Conservation (phyloP, 106 monocot genomes). For the Allium sativum region DNA sequence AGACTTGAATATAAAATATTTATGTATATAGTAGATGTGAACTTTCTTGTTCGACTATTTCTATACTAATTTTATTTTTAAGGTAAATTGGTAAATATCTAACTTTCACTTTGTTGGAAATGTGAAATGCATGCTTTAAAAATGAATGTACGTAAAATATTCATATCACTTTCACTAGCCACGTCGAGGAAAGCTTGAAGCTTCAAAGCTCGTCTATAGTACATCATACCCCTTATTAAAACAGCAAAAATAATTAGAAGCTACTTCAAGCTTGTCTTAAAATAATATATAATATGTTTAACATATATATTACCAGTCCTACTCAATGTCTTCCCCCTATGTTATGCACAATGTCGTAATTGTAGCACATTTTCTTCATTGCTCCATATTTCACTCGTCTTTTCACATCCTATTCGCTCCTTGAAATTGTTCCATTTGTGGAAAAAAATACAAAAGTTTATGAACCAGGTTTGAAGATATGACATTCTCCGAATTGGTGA, state of each 20-base stretch:
- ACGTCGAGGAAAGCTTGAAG: constrained; percentile 99
- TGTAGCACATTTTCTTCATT: constrained; percentile 97
- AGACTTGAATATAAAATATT: no score
- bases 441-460: constrained; percentile 3
- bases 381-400: constrained; percentile 74
- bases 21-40: no score
- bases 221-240: constrained; percentile 99
- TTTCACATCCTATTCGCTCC: constrained; percentile 89
- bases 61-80: no score
- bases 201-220: constrained; percentile 85
- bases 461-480: no score
- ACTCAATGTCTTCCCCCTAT: constrained; percentile 90
- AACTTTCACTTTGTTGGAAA: no score
- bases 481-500: no score
- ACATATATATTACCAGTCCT: constrained; percentile 60
- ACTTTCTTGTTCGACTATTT: no score
- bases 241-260: constrained; percentile 5
- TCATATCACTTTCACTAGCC: constrained; percentile 82
- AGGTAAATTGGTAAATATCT: background rate
- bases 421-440: constrained; percentile 99
- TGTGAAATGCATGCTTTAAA: constrained; percentile 28
- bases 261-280: background rate
- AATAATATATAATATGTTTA: background rate
- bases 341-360: constrained; percentile 94
- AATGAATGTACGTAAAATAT: constrained; percentile 11